Evolutionary conservation across 306 rosid genomes (phyloP).

Genomic region (Potentilla sterilis): DNA sequence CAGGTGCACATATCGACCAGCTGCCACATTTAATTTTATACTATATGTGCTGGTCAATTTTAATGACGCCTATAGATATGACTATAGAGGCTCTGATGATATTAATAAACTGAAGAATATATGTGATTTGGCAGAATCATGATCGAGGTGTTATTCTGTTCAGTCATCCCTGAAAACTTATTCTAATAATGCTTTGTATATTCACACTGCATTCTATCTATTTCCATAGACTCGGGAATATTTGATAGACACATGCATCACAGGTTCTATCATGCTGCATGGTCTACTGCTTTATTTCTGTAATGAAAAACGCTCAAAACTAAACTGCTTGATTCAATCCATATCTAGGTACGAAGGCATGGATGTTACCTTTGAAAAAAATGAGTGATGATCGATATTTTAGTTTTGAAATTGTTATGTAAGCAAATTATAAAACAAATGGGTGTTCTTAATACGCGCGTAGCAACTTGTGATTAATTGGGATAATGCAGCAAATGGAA

Average conservation of each 20-base stretch:
- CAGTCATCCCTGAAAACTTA: not conserved
- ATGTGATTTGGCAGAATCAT: not conserved
- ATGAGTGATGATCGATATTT: not conserved
- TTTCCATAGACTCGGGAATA: not conserved
- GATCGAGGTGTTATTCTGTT: not conserved
- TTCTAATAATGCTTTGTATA: not conserved
- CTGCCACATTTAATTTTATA: not conserved
- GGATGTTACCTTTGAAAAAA: not conserved
- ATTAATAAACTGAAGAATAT: not conserved
- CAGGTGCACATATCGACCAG: not conserved
- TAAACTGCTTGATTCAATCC: not conserved
- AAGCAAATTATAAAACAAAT: not conserved
- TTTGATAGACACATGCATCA: not conserved
- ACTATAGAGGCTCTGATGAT: not conserved
- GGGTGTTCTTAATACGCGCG: not conserved
- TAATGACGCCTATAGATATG: not conserved
- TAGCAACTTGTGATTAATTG: not conserved
- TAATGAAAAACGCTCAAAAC: not conserved
- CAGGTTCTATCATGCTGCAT: not conserved
- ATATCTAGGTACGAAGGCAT: not conserved
- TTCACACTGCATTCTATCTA: not conserved
- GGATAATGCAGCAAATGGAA: not conserved
- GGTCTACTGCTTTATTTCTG: not conserved
- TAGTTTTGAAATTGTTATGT: not conserved
- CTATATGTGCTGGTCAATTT: not conserved